These are phyloP conservation scores for Pyronema domesticum DNA, from an alignment of 495 filamentous ascomycete species.

Conservation along the genomic window DNA sequence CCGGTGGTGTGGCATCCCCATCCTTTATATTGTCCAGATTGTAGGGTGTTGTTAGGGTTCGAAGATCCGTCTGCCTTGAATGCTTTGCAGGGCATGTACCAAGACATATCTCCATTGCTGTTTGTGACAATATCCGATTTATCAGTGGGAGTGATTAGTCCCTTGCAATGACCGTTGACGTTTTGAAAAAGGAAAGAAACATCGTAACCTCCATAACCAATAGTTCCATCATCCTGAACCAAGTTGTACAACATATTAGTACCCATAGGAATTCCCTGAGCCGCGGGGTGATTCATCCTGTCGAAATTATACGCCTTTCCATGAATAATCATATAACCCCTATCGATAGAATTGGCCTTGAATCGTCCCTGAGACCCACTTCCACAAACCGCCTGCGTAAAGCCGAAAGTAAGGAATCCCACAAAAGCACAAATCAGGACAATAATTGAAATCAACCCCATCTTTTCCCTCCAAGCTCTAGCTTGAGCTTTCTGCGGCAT, in stretches of 20 bases:
- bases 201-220: slow-evolving; percentile 65
- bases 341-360: slow-evolving; percentile 59
- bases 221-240: slow-evolving; percentile 55
- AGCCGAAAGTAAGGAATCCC: slow-evolving; percentile 93
- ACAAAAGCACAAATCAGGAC: slow-evolving; percentile 72
- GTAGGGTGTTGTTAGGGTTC: slow-evolving; percentile 50
- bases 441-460: slow-evolving; percentile 90
- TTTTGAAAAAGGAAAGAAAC: slow-evolving; percentile 97
- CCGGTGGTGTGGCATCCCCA: slow-evolving; percentile 78
- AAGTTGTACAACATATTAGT: slow-evolving; percentile 76
- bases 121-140: slow-evolving; percentile 68
- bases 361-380: slow-evolving; percentile 42
- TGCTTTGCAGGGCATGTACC: slow-evolving; percentile 88
- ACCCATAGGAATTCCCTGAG: slow-evolving; percentile 50
- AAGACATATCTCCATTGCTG: slow-evolving; percentile 54
- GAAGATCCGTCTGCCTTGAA: slow-evolving; percentile 90
- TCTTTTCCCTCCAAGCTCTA: slow-evolving; percentile 95
- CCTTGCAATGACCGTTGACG: slow-evolving; percentile 95
- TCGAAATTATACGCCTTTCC: slow-evolving; percentile 69
- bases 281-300: slow-evolving; percentile 56
- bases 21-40: slow-evolving; percentile 46
- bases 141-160: slow-evolving; percentile 52
- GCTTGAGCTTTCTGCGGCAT: slow-evolving; percentile 78
- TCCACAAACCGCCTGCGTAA: slow-evolving; percentile 74
- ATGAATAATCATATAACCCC: slow-evolving; percentile 89